These are phyloP conservation scores for Diaporthe australafricana DNA, from an alignment of 2,329 filamentous ascomycete genomes.

Conservation along the genomic window DNA sequence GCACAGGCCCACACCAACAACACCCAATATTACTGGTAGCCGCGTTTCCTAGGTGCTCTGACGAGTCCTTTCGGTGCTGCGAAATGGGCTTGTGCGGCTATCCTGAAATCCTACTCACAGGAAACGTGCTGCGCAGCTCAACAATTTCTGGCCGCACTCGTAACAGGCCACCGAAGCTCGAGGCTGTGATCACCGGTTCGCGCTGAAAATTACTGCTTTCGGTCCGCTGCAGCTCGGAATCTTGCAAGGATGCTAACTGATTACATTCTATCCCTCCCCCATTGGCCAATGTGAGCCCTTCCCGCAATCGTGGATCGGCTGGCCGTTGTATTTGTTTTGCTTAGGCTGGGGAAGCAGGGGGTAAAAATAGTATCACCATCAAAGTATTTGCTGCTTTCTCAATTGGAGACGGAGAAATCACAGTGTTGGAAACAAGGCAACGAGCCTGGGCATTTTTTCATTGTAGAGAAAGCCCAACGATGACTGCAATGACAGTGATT, in stretches of 20 bases:
- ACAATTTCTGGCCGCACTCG: not conserved
- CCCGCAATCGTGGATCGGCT: too few relatives aligned
- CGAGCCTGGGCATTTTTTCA: not conserved
- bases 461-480: not conserved
- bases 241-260: too few relatives aligned
- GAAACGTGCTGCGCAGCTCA: not conserved
- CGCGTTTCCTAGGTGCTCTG: not conserved
- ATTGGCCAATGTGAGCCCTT: too few relatives aligned
- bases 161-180: not conserved
- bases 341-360: not conserved
- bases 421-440: not conserved
- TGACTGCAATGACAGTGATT: not conserved
- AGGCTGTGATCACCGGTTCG: not conserved
- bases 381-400: not conserved
- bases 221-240: too few relatives aligned
- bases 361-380: not conserved
- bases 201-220: too few relatives aligned
- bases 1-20: too few relatives aligned
- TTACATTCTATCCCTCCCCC: too few relatives aligned
- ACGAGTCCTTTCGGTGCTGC: not conserved
- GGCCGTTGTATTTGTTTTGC: too few relatives aligned
- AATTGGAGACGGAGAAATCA: not conserved
- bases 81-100: not conserved
- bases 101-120: not conserved
- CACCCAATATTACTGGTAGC: too few relatives aligned